These are phyloP conservation scores for Simplicillium sp. DNA, from an alignment of 2,329 filamentous ascomycete genomes.

Conservation along the genomic window DNA sequence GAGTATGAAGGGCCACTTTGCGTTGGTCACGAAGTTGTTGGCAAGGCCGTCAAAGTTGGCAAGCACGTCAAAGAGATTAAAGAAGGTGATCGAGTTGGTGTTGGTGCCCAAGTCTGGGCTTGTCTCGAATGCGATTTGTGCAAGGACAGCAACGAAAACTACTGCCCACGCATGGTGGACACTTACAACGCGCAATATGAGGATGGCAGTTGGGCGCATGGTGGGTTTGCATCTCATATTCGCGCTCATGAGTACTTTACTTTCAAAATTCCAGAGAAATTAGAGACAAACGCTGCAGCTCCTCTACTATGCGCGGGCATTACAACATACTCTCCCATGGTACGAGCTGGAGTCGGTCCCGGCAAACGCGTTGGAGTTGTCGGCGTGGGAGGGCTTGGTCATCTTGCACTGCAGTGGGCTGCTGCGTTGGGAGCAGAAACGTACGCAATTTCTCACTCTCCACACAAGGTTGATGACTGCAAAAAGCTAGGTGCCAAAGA, in stretches of 20 bases:
- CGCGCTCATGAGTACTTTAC: constrained; percentile 48
- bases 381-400: constrained; percentile 64
- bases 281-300: constrained; percentile 40
- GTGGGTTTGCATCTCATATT: constrained; percentile 47
- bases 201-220: constrained; percentile 50
- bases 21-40: constrained; percentile 51
- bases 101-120: constrained; percentile 50
- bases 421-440: constrained; percentile 60
- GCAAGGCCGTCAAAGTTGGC: constrained; percentile 40
- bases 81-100: constrained; percentile 54
- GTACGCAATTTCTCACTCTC: constrained; percentile 53
- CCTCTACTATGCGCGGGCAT: constrained; percentile 73
- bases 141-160: constrained; percentile 39
- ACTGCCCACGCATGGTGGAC: constrained; percentile 36
- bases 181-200: constrained; percentile 48
- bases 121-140: constrained; percentile 42
- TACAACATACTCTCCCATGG: constrained; percentile 62
- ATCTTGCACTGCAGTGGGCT: constrained; percentile 64
- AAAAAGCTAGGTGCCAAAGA: constrained; percentile 52
- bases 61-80: constrained; percentile 36
- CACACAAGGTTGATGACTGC: constrained; percentile 49
- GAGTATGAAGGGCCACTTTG: constrained; percentile 36
- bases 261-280: constrained; percentile 45
- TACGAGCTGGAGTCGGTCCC: constrained; percentile 55
- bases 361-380: constrained; percentile 64